Evolutionary conservation across 306 rosid species (phyloP).

Genomic region (Sphenostylis stenocarpa): DNA sequence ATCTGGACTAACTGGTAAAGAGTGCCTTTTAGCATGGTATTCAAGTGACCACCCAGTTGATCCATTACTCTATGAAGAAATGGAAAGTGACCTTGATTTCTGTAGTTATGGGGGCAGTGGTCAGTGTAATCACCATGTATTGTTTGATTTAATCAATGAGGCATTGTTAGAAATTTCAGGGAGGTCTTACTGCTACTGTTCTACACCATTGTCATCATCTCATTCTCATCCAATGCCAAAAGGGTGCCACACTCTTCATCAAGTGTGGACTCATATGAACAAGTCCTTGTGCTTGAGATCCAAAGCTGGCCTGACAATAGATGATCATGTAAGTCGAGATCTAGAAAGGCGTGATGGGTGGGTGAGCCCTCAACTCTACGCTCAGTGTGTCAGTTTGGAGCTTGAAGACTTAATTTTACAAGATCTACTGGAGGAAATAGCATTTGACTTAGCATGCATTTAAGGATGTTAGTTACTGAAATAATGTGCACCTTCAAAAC

Average conservation of each 20-base stretch:
- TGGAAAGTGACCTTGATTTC: constrained; percentile 52
- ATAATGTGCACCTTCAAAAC: neutral
- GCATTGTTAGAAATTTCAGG: constrained; percentile 58
- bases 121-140: constrained; percentile 47
- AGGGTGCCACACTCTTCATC: constrained; percentile 39
- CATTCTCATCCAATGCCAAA: constrained; percentile 41
- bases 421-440: constrained; percentile 55
- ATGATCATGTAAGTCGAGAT: constrained; percentile 47
- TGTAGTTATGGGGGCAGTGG: constrained; percentile 33
- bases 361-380: constrained; percentile 50
- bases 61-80: constrained; percentile 46
- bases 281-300: constrained; percentile 43
- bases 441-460: constrained; percentile 11
- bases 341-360: constrained; percentile 46
- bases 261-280: constrained; percentile 60
- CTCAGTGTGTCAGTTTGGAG: constrained; percentile 55
- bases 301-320: constrained; percentile 38
- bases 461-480: neutral
- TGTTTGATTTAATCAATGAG: constrained; percentile 69
- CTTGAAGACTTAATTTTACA: constrained; percentile 55
- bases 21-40: constrained; percentile 45
- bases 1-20: constrained; percentile 49
- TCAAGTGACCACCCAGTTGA: constrained; percentile 44
- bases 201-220: constrained; percentile 25
- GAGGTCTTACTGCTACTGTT: constrained; percentile 45